phyloP scores from a whole-genome alignment of 2,329 filamentous ascomycete genomes.

The Pseudocercospora fijiensis region DNA sequence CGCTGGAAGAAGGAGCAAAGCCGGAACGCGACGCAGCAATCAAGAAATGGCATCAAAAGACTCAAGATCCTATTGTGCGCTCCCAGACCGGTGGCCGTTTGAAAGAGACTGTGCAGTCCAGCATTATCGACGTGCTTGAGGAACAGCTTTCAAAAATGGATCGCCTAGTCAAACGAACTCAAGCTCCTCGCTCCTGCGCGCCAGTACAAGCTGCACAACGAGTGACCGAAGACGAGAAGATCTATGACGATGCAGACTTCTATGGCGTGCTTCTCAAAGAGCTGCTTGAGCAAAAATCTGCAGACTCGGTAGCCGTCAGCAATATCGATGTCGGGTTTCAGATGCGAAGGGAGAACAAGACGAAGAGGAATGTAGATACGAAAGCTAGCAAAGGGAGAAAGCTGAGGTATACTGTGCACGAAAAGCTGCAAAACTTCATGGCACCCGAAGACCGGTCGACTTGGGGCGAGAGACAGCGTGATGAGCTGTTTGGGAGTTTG shows the following conservation, averaged over 20 bases:
- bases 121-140: conserved; percentile 65
- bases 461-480: conserved; percentile 80
- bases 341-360: conserved; percentile 73
- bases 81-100: conserved; percentile 58
- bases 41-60: conserved; percentile 87
- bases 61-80: conserved; percentile 60
- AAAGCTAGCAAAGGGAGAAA: conserved; percentile 94
- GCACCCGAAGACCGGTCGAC: conserved; percentile 76
- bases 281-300: conserved; percentile 80
- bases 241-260: conserved; percentile 94
- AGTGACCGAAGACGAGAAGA: conserved; percentile 57
- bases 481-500: conserved; percentile 56
- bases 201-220: conserved; percentile 57
- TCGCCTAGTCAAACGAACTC: conserved; percentile 68
- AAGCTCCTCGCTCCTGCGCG: conserved; percentile 72
- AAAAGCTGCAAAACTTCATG: conserved; percentile 98
- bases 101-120: conserved; percentile 61
- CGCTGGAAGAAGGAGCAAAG: conserved; percentile 60
- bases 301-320: conserved; percentile 49
- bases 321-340: conserved; percentile 41
- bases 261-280: conserved; percentile 92
- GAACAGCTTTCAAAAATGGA: conserved; percentile 66
- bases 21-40: conserved; percentile 68
- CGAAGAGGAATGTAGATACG: conserved; percentile 81
- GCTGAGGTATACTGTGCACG: conserved; percentile 89